These are phyloP conservation scores for Eucalyptus sp. DNA, from an alignment of 345 rosid genomes.

Conservation along the genomic window DNA sequence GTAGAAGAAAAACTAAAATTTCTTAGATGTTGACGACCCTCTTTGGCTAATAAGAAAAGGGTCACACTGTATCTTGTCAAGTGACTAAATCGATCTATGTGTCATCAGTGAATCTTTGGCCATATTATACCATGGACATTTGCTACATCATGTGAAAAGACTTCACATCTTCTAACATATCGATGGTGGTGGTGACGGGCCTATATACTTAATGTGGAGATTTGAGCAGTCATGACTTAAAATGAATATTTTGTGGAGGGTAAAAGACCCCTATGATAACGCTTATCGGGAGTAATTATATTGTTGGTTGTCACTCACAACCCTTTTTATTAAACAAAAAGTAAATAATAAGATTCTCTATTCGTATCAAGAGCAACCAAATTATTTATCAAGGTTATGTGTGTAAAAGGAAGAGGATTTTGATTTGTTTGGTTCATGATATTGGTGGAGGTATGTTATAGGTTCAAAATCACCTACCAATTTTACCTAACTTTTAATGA, in stretches of 20 bases:
- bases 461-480: background rate
- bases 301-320: rapidly evolving
- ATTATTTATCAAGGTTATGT: background rate
- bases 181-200: rapidly evolving
- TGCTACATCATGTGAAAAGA: background rate
- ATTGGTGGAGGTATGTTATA: background rate
- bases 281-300: rapidly evolving
- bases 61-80: background rate
- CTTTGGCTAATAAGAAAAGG: background rate
- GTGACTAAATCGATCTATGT: background rate
- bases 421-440: background rate
- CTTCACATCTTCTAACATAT: background rate
- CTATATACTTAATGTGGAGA: background rate
- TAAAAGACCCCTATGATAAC: background rate
- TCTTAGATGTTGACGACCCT: background rate
- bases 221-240: background rate
- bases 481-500: background rate
- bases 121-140: background rate
- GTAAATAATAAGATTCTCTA: background rate
- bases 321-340: background rate
- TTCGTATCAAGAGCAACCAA: background rate
- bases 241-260: background rate
- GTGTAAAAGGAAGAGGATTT: background rate
- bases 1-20: background rate
- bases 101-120: background rate